A percentile compares a stretch with the other conserved stretches of the same genome.
These are phyloP conservation scores for Strobilomyces confusus DNA, from an alignment of 768 basidiomycete genomes.

Conservation along the genomic window DNA sequence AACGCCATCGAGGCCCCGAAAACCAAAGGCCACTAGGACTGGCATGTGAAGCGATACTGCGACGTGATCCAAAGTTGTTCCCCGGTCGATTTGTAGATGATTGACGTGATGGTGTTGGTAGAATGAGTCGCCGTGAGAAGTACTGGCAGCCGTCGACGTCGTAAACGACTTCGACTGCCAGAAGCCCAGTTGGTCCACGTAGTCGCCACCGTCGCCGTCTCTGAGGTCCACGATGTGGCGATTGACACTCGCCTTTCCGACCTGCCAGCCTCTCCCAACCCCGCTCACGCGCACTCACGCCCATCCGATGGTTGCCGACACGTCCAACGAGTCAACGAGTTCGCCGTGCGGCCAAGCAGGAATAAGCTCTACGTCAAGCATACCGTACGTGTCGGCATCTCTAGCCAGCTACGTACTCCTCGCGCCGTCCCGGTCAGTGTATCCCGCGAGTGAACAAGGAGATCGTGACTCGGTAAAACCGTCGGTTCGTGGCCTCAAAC, in stretches of 20 bases:
- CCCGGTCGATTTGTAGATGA: constrained; percentile 34
- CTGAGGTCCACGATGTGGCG: background rate
- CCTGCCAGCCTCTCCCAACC: no score
- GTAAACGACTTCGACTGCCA: no score
- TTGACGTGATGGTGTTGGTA: constrained; percentile 19
- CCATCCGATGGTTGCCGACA: background rate
- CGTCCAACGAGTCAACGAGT: background rate
- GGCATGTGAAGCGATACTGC: constrained; percentile 30
- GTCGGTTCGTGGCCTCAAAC: constrained; percentile 13
- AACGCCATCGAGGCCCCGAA: constrained; percentile 24
- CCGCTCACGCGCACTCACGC: background rate
- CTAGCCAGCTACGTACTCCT: background rate
- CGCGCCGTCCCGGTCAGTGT: constrained; percentile 1
- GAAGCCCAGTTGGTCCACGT: constrained; percentile 10
- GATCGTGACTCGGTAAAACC: constrained; percentile 14
- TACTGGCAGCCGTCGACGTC: background rate
- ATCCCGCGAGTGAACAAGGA: constrained; percentile 22
- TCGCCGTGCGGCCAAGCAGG: background rate
- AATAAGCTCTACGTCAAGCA: constrained; percentile 1
- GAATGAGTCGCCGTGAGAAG: constrained; percentile 11
- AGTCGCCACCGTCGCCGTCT: constrained; percentile 7
- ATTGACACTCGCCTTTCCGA: background rate
- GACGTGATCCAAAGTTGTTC: constrained; percentile 23
- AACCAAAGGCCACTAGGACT: constrained; percentile 35
- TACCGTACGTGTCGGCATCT: constrained; percentile 15